Evolutionary conservation across 139 green algal genomes (phyloP).

Genomic region (Medakamo hakoo): DNA sequence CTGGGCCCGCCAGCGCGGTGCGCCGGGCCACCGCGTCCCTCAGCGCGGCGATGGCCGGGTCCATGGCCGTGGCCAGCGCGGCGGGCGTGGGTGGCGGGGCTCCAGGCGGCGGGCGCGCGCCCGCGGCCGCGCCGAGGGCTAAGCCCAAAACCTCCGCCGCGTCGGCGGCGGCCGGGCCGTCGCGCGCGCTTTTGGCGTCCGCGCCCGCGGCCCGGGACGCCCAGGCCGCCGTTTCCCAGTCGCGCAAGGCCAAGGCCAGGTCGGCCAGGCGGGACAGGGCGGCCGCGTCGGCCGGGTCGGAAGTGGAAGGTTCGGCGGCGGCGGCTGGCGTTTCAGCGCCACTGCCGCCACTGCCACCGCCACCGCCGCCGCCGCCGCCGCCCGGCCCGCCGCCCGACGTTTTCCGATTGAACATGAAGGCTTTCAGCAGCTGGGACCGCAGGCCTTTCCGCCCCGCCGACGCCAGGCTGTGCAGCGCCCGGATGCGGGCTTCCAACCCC

Average conservation of each 20-base stretch:
- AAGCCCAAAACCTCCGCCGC: neutral
- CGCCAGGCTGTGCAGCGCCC: neutral
- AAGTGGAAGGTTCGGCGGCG: no score
- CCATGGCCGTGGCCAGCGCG: no score
- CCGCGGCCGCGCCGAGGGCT: neutral
- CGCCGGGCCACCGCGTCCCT: no score
- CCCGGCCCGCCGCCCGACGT: no score
- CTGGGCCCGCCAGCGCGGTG: neutral
- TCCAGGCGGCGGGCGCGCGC: neutral
- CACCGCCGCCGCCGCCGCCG: no score
- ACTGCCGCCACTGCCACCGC: no score
- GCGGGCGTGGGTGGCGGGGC: no score
- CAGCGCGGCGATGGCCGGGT: no score
- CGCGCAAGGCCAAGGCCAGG: neutral
- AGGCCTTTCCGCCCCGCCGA: neutral
- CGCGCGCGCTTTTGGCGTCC: neutral
- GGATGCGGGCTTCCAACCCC: neutral
- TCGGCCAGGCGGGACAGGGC: neutral
- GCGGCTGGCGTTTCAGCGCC: neutral
- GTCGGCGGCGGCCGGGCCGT: neutral
- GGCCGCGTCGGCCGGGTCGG: neutral
- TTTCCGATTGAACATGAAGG: no score
- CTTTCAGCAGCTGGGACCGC: neutral
- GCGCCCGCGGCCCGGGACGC: no score
- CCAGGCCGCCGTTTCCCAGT: neutral